Evolutionary conservation across 2,329 filamentous ascomycete species (phyloP).

Genomic region (Lasiodiplodia sp.): DNA sequence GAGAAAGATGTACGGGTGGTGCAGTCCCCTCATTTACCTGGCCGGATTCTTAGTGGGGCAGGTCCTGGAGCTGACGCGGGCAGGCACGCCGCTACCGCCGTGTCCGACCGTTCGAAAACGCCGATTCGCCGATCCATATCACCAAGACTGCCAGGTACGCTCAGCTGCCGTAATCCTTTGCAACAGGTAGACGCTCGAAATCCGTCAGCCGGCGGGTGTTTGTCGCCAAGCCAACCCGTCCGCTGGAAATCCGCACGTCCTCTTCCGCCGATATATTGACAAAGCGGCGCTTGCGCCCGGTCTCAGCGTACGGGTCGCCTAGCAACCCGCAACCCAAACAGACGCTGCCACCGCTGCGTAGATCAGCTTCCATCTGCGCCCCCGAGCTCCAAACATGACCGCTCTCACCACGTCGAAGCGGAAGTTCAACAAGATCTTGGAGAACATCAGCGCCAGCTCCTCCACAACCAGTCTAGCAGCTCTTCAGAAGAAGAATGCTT

Average conservation of each 20-base stretch:
- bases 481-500: conserved; percentile 48
- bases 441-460: conserved; percentile 63
- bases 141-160: conserved; percentile 2
- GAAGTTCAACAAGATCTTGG: conserved; percentile 80
- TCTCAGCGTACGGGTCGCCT: conserved; percentile 22
- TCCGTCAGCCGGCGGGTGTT: not conserved
- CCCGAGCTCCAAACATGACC: conserved; percentile 38
- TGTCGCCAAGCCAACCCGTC: not conserved
- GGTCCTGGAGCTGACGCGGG: conserved; percentile 24
- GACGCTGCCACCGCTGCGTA: conserved; percentile 16
- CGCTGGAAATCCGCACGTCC: conserved; percentile 3
- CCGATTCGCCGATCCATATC: conserved; percentile 29
- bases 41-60: conserved; percentile 31
- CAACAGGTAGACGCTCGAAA: not conserved
- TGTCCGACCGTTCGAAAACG: conserved; percentile 12
- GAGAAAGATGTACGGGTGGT: conserved; percentile 34
- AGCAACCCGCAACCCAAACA: conserved; percentile 27
- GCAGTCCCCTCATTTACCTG: conserved; percentile 29
- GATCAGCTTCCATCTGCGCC: conserved; percentile 18
- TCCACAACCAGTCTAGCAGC: conserved; percentile 49
- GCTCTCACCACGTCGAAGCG: conserved; percentile 80
- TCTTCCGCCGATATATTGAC: conserved; percentile 10
- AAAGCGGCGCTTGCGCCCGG: conserved; percentile 21
- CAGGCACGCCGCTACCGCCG: not conserved
- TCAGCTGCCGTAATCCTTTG: conserved; percentile 1